Conservation (phyloP, 208 protist species). For the Trypanosoma congolense region DNA sequence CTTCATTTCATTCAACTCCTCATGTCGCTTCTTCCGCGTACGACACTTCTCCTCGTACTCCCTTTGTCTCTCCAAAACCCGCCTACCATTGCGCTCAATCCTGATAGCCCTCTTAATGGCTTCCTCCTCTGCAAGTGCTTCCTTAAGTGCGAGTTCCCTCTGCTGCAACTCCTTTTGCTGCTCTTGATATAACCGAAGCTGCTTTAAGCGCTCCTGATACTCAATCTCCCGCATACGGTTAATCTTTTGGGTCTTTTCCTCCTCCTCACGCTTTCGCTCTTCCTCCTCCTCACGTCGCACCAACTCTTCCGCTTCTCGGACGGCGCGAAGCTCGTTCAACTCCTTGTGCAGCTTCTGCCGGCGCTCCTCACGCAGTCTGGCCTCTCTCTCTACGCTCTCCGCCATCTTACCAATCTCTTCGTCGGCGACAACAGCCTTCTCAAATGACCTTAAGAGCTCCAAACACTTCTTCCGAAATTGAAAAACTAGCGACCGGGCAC, state of each 20-base stretch:
- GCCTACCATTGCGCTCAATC: conserved; percentile 38
- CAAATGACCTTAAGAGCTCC: conserved; percentile 25
- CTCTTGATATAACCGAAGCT: conserved; percentile 36
- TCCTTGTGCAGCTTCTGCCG: conserved; percentile 15
- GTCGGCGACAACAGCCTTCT: conserved; percentile 14
- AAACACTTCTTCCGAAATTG: conserved; percentile 19
- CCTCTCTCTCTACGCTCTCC: conserved; percentile 22
- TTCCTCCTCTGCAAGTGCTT: conserved; percentile 30
- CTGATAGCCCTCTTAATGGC: conserved; percentile 32
- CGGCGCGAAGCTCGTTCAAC: conserved; percentile 14
- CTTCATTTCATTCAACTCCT: conserved; percentile 40
- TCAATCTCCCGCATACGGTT: conserved; percentile 20
- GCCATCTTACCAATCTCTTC: conserved; percentile 18
- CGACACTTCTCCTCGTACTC: conserved; percentile 41
- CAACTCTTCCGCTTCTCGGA: conserved; percentile 28
- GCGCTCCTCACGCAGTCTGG: conserved; percentile 21
- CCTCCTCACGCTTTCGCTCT: conserved; percentile 33
- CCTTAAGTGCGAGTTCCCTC: conserved; percentile 38
- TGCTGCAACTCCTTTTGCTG: conserved; percentile 30
- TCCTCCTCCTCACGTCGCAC: conserved; percentile 29
- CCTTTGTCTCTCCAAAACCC: conserved; percentile 47
- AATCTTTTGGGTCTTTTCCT: conserved; percentile 17
- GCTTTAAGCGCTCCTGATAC: conserved; percentile 55
- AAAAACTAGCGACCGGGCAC: conserved; percentile 12
- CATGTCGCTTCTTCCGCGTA: conserved; percentile 26